Evolutionary conservation across 2,329 filamentous ascomycete genomes (phyloP), one percentile per base, ranked within the genome.

Genomic region (Fusarium humuli): DNA sequence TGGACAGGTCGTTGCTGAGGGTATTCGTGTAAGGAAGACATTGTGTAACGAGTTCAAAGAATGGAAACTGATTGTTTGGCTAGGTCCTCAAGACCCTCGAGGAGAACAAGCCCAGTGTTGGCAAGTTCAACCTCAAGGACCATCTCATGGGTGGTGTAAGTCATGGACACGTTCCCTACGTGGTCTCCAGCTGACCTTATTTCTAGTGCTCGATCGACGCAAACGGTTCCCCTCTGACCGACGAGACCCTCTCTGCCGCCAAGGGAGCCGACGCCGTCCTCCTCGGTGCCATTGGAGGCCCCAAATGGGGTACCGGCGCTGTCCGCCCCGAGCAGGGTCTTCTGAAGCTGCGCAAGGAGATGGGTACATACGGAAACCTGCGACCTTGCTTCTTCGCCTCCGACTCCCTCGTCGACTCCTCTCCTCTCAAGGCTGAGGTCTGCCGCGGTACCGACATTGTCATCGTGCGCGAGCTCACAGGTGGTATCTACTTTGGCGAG

Each of bases 361-460:
- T 98, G 87, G 87, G 88, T 77, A 94, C 95, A 60, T 98, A 97
- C 83, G 95, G 94, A 75, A 98, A 98, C 88, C 90, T 98, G 62
- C 91, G 95, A 8, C 95, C 94, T 12, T 98, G 95, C 87, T 97
- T 93, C 87, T 98, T 99, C 84, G 93, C 94, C 53, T 94, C 94
- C 2, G 92, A 95, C 56, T 88, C 90, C 29, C 91, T 98, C 52
- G 90, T 97, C 77, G 90, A 94, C 52, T 88, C 86, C 77, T 98
- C 94, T 13, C 95, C 95, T 0, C 89, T 98, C 69, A 97, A 97
- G 83, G 90, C 92, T 57, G 88, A 92, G 5, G 87, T 98, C 68
- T 97, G 93, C 86, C 87, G 90, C 69, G 94, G 93, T 76, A 94
- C 93, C 75, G 92, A 98, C 86, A 93, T 98, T 83, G 93, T 92